These are phyloP conservation scores for Starmerella sp. DNA, from an alignment of 805 yeast species.

Conservation along the genomic window DNA sequence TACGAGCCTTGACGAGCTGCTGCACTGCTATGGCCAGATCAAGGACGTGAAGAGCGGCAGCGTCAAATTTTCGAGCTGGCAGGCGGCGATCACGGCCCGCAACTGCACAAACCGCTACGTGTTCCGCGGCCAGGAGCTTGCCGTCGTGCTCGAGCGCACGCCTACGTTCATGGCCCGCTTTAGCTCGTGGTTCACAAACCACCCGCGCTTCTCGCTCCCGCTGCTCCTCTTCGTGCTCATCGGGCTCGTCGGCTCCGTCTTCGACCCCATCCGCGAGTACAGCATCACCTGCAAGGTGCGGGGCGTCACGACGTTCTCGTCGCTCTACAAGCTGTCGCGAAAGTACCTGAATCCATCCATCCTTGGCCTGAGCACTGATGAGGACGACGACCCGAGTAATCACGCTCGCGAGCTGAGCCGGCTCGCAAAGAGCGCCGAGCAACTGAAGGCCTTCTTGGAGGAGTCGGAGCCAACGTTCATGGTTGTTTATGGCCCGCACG, in stretches of 20 bases:
- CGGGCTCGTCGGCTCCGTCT: constrained; percentile 68
- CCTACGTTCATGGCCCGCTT: constrained; percentile 27
- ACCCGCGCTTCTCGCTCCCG: constrained; percentile 76
- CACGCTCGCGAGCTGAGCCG: constrained; percentile 3
- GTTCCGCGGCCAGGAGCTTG: neutral
- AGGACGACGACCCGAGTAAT: neutral
- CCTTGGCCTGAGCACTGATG: neutral
- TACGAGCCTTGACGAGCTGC: constrained; percentile 66
- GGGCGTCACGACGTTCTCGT: constrained; percentile 13
- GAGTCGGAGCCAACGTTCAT: constrained; percentile 89
- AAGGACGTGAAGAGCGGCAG: constrained; percentile 30
- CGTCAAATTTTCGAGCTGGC: constrained; percentile 43
- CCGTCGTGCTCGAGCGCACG: constrained; percentile 34
- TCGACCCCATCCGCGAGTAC: constrained; percentile 86
- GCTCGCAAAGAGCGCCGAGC: constrained; percentile 38
- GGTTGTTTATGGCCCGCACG: constrained; percentile 83
- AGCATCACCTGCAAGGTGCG: constrained; percentile 59
- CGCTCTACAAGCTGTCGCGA: neutral
- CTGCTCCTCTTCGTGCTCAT: constrained; percentile 66
- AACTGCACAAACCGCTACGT: constrained; percentile 64
- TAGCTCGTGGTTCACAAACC: constrained; percentile 51
- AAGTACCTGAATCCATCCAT: neutral
- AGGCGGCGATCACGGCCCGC: constrained; percentile 75
- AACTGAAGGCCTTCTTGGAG: constrained; percentile 65
- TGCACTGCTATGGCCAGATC: constrained; percentile 81